These are phyloP conservation scores for Salix dunnii DNA, from an alignment of 345 rosid species.

Conservation along the genomic window DNA sequence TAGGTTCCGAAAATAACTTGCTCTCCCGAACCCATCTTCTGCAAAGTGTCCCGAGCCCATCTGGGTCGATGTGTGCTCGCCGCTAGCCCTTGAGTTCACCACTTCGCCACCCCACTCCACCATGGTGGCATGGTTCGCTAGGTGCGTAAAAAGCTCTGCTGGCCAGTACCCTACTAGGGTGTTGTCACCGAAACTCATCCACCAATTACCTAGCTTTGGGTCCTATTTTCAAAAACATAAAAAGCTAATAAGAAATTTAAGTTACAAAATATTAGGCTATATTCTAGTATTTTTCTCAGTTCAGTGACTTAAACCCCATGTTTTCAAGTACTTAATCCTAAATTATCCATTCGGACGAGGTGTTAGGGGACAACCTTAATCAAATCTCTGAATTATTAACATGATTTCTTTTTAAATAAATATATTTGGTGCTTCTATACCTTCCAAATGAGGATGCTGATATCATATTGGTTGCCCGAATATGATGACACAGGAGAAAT, in stretches of 20 bases:
- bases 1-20: constrained; percentile 83
- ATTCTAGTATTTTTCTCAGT: background rate
- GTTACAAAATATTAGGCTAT: background rate
- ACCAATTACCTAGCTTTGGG: constrained; percentile 89
- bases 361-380: too few species aligned
- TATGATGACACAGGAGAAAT: constrained; percentile 30
- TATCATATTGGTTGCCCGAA: constrained; percentile 24
- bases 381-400: too few species aligned
- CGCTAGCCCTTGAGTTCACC: constrained; percentile 78
- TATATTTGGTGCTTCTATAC: background rate
- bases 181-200: constrained; percentile 93
- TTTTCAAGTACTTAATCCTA: background rate
- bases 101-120: constrained; percentile 99
- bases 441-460: constrained; percentile 36
- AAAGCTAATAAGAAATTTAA: background rate
- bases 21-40: constrained; percentile 75
- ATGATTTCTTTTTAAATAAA: too few species aligned
- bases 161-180: constrained; percentile 96
- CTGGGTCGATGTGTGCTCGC: constrained; percentile 79
- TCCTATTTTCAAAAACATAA: constrained; percentile 40
- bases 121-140: constrained; percentile 83
- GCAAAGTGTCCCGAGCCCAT: constrained; percentile 98
- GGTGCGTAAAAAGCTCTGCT: constrained; percentile 84
- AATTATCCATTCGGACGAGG: too few species aligned
- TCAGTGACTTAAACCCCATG: too few species aligned